Evolutionary conservation across 257 asterid genomes (phyloP), one percentile per base, ranked within the genome.

Genomic region (Nicotiana otophora): DNA sequence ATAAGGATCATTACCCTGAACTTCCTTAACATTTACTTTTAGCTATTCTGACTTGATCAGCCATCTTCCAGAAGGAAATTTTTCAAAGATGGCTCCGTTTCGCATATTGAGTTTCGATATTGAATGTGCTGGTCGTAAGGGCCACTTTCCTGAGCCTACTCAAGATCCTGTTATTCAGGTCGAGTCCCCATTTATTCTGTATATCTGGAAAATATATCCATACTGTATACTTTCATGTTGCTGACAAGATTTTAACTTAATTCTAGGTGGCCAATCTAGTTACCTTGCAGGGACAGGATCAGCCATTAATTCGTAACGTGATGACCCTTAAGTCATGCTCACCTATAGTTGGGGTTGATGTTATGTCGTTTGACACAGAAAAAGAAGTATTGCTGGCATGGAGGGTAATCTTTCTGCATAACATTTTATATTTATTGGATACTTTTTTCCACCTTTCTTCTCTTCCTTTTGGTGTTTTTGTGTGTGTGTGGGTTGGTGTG

Each of bases 81-180:
- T 84, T 89, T 96, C 98, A 77, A 96, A 92, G 93, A 94, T 96
- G 98, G 99, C 99, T 81, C 99, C 99, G 53, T 96, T 96, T 88
- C 97, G 99, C 84, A 90, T 96, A 88, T 86, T 96, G 83, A 96
- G 99, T 90, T 96, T 96, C 84, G 99, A 96, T 89, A 96, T 96
- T 61, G 99, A 96, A 86, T 96, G 99, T 61, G 97, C 99, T 87
- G 99, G 99, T 78, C 97, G 99, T 81, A 96, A 96, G 90, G 99
- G 99, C 42, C 96, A 77, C 84, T 96, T 96, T 83, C 99, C 99
- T 12, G 99, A 96, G 88, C 98, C 99, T 83, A 92, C 90, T 76
- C 98, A 96, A 36, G 99, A 96, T 89, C 99, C 99, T 88, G 98
- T 96, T 67, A 96, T 96, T 86, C 99, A 96, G 98, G 99, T 95